Evolutionary conservation across 2,329 filamentous ascomycete genomes (phyloP).

Genomic region (Penicillium sp.): DNA sequence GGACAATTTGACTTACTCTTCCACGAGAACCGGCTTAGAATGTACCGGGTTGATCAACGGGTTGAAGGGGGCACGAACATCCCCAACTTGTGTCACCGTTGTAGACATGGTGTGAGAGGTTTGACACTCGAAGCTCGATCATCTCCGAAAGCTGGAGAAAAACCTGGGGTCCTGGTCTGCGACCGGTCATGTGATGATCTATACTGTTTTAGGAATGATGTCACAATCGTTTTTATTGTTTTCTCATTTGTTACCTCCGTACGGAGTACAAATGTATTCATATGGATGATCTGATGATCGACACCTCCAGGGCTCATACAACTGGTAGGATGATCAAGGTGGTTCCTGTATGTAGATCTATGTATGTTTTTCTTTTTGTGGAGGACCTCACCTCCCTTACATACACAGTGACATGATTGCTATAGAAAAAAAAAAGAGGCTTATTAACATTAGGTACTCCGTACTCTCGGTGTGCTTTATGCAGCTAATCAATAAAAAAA

Average conservation of each 20-base stretch:
- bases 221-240: conserved; percentile 3
- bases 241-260: too few relatives aligned
- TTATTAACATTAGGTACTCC: too few relatives aligned
- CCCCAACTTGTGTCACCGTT: conserved; percentile 16
- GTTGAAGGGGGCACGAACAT: conserved; percentile 42
- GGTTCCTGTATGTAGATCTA: not conserved
- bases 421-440: too few relatives aligned
- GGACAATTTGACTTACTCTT: conserved; percentile 42
- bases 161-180: not conserved
- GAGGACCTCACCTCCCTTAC: not conserved
- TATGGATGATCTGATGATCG: not conserved
- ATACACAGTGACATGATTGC: not conserved
- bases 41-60: conserved; percentile 54
- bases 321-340: too few relatives aligned
- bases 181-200: conserved; percentile 9
- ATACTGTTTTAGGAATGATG: conserved; percentile 18
- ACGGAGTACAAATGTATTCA: too few relatives aligned
- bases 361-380: too few relatives aligned
- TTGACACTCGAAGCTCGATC: not conserved
- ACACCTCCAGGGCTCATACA: too few relatives aligned
- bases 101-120: conserved; percentile 13
- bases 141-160: conserved; percentile 1
- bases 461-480: too few relatives aligned
- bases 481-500: too few relatives aligned
- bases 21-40: conserved; percentile 51